A percentile compares a stretch with the other conserved stretches of the same genome.
These are phyloP conservation scores for Sugiyamaella boreocaroliniensis DNA, from an alignment of 805 yeast species.

Conservation along the genomic window DNA sequence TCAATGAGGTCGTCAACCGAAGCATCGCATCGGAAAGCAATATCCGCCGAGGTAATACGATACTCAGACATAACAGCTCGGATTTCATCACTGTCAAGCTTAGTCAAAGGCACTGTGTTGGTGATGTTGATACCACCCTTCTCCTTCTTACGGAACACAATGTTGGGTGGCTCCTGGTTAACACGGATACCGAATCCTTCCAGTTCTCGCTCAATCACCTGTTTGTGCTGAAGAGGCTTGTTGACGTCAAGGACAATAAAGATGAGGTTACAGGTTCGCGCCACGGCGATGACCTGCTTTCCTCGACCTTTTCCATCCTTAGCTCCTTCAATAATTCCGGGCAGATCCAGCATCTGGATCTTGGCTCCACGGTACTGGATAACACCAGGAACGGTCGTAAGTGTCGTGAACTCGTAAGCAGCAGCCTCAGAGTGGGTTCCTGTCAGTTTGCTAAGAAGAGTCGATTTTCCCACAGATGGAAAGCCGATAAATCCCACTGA, in stretches of 20 bases:
- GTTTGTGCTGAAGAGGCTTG: slow-evolving; percentile 91
- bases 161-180: slow-evolving; percentile 89
- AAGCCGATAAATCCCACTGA: slow-evolving; percentile 97
- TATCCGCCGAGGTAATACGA: slow-evolving; percentile 90
- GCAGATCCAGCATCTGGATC: slow-evolving; percentile 95
- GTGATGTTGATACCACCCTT: slow-evolving; percentile 94
- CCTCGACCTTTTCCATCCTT: slow-evolving; percentile 98
- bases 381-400: slow-evolving; percentile 96
- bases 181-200: slow-evolving; percentile 97
- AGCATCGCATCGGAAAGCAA: slow-evolving; percentile 95
- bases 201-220: slow-evolving; percentile 86
- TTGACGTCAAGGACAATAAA: slow-evolving; percentile 94
- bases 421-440: slow-evolving; percentile 98
- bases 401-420: slow-evolving; percentile 91
- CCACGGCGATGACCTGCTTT: slow-evolving; percentile 97
- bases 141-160: slow-evolving; percentile 84
- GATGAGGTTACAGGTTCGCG: slow-evolving; percentile 91
- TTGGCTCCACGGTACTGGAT: slow-evolving; percentile 95
- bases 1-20: slow-evolving; percentile 95
- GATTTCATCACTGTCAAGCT: slow-evolving; percentile 85
- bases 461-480: slow-evolving; percentile 81
- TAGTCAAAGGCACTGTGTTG: slow-evolving; percentile 86
- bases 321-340: slow-evolving; percentile 98
- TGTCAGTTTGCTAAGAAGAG: slow-evolving; percentile 78
- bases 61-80: slow-evolving; percentile 95